Evolutionary conservation across 257 asterid species (phyloP), one percentile per base, ranked within the genome.

Genomic region (Plantago elongata): DNA sequence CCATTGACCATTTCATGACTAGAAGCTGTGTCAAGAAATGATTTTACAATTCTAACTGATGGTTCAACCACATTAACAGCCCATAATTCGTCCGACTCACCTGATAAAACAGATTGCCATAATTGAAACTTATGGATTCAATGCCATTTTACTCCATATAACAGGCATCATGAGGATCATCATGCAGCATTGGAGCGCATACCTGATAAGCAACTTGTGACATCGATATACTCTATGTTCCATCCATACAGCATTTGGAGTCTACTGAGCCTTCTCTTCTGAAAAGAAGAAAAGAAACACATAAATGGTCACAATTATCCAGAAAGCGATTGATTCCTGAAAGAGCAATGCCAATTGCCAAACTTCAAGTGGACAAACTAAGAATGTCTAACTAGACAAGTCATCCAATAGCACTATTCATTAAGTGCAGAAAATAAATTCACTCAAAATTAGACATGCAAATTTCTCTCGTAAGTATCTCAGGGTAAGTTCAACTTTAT

Each of bases 181-280:
- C 63, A 44, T 15, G 62, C n/a, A 49, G 52, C 44, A 50, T 3
- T 44, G 56, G 30, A 47, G 61, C 14, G 67, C 82, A 4, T 84
- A 89, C 99, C 52, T 29, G 47, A 65, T 52, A 92, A 17, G 71
- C 91, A 71, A 51, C 78, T 76, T 49, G 96, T 84, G 72, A 86
- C 84, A 61, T 89, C 97, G 27, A 86, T 62, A 61, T 59, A 80
- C 70, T 84, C 83, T 65, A 92, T 83, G 62, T 64, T 67, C 97
- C 99, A 92, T 22, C 95, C 97, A 60, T 80, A 89, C 64, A 86
- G 72, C 81, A 75, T 70, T 72, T 84, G 85, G 69, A 92, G 86
- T 54, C 90, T 77, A 62, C 66, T 72, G 29, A 92, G 63, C 79
- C 95, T 83, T 75, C 97, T 77, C 79, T 63, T 83, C 97, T 92